Percentiles rank a stretch among this genome's conserved stretches.
These are phyloP conservation scores for Ceraceosorus guamensis DNA, from an alignment of 1,284 basidiomycete genomes.

Conservation along the genomic window DNA sequence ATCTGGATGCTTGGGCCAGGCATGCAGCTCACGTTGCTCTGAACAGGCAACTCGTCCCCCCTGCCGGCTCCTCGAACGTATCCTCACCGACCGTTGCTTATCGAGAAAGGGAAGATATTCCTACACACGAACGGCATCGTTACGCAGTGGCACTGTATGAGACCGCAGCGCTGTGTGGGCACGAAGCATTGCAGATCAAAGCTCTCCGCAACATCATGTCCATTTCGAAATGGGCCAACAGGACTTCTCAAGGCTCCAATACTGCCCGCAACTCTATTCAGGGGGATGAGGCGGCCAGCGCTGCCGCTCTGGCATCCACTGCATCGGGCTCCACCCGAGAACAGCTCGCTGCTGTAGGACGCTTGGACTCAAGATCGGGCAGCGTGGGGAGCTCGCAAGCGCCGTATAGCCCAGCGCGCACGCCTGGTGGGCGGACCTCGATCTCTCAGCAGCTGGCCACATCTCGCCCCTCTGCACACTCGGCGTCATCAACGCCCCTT, in stretches of 20 bases:
- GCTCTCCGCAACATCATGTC: constrained; percentile 33
- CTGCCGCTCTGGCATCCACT: neutral
- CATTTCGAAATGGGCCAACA: constrained; percentile 10
- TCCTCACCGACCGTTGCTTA: too few relatives aligned
- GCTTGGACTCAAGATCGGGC: neutral
- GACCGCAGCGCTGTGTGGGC: constrained; percentile 81
- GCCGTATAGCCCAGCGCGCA: neutral
- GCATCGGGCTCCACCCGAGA: neutral
- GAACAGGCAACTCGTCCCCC: constrained; percentile 24
- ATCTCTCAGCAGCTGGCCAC: neutral
- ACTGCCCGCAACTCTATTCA: neutral
- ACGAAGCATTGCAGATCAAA: constrained; percentile 79
- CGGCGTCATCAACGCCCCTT: neutral
- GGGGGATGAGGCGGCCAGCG: too few relatives aligned
- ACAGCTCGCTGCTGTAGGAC: neutral
- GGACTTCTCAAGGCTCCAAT: neutral
- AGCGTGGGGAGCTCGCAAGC: neutral
- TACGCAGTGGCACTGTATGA: constrained; percentile 85
- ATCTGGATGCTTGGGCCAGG: constrained; percentile 70
- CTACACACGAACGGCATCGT: constrained; percentile 59
- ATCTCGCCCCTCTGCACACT: neutral
- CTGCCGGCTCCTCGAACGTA: too few relatives aligned
- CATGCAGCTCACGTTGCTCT: constrained; percentile 71
- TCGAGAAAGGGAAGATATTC: too few relatives aligned
- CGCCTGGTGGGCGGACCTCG: neutral